Percentiles rank a stretch among this genome's conserved stretches.
phyloP scores from a whole-genome alignment of 805 yeast species.

The Metschnikowia bowlesiae region DNA sequence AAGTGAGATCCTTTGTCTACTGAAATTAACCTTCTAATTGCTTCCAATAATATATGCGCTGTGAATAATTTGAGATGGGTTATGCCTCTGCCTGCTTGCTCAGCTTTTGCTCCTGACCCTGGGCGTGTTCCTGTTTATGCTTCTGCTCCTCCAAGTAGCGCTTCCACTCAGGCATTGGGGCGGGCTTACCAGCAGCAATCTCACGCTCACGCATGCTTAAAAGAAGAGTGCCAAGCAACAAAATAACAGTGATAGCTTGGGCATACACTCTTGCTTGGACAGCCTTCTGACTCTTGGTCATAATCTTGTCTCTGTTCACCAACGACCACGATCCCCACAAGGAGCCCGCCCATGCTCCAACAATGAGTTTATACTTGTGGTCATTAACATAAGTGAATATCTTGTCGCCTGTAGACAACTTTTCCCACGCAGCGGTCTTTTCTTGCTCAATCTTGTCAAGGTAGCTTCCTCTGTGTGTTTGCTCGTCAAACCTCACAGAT shows the following conservation, averaged over 20 bases:
- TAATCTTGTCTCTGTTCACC: constrained; percentile 68
- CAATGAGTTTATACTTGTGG: constrained; percentile 63
- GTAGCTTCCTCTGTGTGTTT: constrained; percentile 50
- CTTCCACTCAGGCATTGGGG: constrained; percentile 36
- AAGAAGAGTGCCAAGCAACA: constrained; percentile 66
- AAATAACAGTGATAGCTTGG: constrained; percentile 70
- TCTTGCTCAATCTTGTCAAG: constrained; percentile 39
- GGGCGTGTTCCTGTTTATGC: neutral
- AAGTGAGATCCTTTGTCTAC: too few relatives aligned
- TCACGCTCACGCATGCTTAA: constrained; percentile 62
- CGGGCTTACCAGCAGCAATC: constrained; percentile 34
- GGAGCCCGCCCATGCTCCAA: constrained; percentile 76
- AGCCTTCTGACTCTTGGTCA: constrained; percentile 74
- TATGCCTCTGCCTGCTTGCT: neutral
- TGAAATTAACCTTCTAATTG: too few relatives aligned
- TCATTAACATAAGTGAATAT: constrained; percentile 44
- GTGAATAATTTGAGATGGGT: neutral
- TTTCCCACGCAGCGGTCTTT: constrained; percentile 49
- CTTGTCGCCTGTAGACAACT: constrained; percentile 47
- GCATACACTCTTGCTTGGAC: constrained; percentile 92
- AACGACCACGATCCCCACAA: constrained; percentile 73
- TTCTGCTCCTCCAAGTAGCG: constrained; percentile 24
- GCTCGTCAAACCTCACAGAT: constrained; percentile 60
- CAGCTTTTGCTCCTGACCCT: neutral
- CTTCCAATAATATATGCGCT: neutral